Conservation (phyloP, 164 flowering plant species). For the Pachysandra terminalis region DNA sequence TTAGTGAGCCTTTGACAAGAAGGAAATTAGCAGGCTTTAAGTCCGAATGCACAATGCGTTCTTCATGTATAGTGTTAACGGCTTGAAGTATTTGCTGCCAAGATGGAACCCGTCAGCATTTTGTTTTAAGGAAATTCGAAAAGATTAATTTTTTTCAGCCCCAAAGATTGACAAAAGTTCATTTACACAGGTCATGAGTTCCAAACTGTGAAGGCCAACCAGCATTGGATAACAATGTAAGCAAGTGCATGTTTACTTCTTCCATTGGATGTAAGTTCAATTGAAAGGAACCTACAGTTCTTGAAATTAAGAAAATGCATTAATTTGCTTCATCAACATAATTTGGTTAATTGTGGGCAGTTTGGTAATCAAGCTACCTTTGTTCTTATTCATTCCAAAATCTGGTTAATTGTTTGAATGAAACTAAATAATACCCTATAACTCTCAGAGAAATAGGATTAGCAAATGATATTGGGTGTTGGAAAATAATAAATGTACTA, state of each 20-base stretch:
- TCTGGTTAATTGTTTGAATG: too few species aligned
- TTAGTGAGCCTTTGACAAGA: constrained; percentile 89
- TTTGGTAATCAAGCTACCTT: too few species aligned
- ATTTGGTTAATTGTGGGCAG: too few species aligned
- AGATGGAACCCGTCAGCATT: constrained; percentile 6
- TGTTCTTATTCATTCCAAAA: too few species aligned
- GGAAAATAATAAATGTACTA: too few species aligned
- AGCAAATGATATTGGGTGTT: too few species aligned
- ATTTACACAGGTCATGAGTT: neutral
- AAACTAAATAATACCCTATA: too few species aligned
- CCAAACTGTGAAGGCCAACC: neutral
- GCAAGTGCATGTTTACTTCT: neutral
- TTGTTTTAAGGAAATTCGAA: neutral
- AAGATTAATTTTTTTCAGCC: neutral
- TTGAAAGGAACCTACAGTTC: too few species aligned
- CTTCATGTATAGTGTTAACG: constrained; percentile 95
- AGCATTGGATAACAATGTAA: neutral
- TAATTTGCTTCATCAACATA: too few species aligned
- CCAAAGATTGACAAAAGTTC: neutral
- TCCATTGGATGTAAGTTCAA: too few species aligned
- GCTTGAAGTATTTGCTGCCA: constrained; percentile 95
- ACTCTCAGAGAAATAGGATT: too few species aligned
- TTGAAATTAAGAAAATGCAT: too few species aligned
- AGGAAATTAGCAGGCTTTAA: constrained; percentile 99
- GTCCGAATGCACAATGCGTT: constrained; percentile 97